Evolutionary conservation across 116 monocot species (phyloP), one percentile per base, ranked within the genome.

Genomic region (Posidonia oceanica): DNA sequence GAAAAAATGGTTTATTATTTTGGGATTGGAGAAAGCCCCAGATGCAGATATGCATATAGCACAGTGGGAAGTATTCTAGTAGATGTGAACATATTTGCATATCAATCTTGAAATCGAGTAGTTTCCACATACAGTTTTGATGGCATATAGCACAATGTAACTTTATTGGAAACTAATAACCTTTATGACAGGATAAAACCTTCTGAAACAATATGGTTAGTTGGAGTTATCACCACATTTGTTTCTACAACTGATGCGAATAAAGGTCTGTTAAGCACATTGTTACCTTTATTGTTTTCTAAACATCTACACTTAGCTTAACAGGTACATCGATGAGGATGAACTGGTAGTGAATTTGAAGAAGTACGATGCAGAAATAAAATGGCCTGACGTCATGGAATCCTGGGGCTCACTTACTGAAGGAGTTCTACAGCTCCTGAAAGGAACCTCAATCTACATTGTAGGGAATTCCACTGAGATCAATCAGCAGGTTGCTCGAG

Each of bases 261-360:
- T 17, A 21, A 68, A 68, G 7, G 29, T 21, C 12, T 54, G 10
- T 48, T 54, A 23, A 65, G n/a, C 4, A 64, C 13, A 39, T 20
- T 16, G n/a, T n/a, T n/a, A n/a, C n/a, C n/a, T n/a, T n/a, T n/a
- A n/a, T n/a, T n/a, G 20, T 39, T 56, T 69, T 69, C 14, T 56
- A 56, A 57, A 61, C 6, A 23, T 23, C 55, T 59, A 6, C 39
- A 3, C 8, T n/a, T 15, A 59, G 40, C 3, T 51, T 38, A 10
- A 23, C 57, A 95, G 95, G 95, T 96, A 84, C 74, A 83, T 91
- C 20, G 95, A 96, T 73, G 95, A 96, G 73, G 85, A 88, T 61
- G 83, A 96, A 69, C 72, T 96, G 66, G 91, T 88, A 16, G 58
- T 96, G 21, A 91, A 81, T 75, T 56, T 96, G 67, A 91, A 87